These are phyloP conservation scores for Cryptococcus neoformans DNA, from an alignment of 1,284 basidiomycete species.

Conservation along the genomic window DNA sequence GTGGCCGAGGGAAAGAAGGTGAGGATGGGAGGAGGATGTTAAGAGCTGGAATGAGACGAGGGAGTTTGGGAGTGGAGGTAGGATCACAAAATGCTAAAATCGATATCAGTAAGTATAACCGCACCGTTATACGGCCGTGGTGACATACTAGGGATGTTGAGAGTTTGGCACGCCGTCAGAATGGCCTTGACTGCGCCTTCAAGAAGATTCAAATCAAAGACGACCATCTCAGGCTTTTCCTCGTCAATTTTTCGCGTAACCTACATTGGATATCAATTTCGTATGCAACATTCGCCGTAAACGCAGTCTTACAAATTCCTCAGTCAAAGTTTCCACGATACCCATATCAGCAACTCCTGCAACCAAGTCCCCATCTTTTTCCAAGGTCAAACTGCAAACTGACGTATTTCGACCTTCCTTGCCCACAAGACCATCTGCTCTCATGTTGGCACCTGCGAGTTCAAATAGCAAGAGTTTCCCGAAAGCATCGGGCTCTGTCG, in stretches of 20 bases:
- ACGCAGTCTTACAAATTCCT: constrained; percentile 52
- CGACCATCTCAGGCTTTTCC: constrained; percentile 61
- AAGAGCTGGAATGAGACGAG: constrained; percentile 65
- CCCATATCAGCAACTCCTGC: constrained; percentile 91
- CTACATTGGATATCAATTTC: constrained; percentile 1
- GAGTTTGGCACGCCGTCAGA: constrained; percentile 51
- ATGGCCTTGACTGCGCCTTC: constrained; percentile 57
- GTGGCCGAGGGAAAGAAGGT: constrained; percentile 26
- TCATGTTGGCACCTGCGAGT: constrained; percentile 64
- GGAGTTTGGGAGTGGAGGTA: constrained; percentile 78
- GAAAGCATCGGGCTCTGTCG: constrained; percentile 57
- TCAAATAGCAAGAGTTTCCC: constrained; percentile 62
- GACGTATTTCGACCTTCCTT: constrained; percentile 13
- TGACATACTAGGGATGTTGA: constrained; percentile 57
- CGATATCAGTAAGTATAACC: neutral
- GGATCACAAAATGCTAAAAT: constrained; percentile 60
- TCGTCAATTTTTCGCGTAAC: constrained; percentile 13
- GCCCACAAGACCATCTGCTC: constrained; percentile 70
- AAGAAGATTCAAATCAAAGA: constrained; percentile 77
- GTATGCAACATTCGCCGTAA: neutral
- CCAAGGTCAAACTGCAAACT: constrained; percentile 70
- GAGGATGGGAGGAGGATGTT: constrained; percentile 37
- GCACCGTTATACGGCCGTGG: neutral
- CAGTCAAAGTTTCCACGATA: constrained; percentile 59
- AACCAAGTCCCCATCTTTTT: constrained; percentile 66